Conservation (phyloP, 805 yeast genomes). For the Candida namnaoensis region DNA sequence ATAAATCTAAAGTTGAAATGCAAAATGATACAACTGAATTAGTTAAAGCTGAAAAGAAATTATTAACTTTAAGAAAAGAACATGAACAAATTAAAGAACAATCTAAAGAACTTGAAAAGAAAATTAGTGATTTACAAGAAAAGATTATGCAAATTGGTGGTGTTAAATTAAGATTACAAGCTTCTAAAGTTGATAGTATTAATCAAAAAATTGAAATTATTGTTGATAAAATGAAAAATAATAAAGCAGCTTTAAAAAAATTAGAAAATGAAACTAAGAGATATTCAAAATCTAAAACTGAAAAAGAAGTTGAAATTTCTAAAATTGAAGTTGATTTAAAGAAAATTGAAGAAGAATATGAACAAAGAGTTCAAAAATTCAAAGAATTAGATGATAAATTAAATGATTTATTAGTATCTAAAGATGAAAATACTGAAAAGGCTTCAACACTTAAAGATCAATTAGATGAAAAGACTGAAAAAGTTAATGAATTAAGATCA, state of each 20-base stretch:
- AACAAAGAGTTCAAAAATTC: slow-evolving; percentile 15
- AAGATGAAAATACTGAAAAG: slow-evolving; percentile 30
- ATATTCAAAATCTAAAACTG: slow-evolving; percentile 35
- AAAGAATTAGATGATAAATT: slow-evolving; percentile 25
- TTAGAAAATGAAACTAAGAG: slow-evolving; percentile 56
- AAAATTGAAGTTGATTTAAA: slow-evolving; percentile 24
- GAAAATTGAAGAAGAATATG: slow-evolving; percentile 21
- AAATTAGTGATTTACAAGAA: slow-evolving; percentile 58
- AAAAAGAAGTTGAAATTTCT: slow-evolving; percentile 37
- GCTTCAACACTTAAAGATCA: slow-evolving; percentile 32
- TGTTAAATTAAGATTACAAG: slow-evolving; percentile 67
- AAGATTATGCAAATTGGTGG: slow-evolving; percentile 91
- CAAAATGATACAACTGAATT: slow-evolving; percentile 26
- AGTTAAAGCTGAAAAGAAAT: slow-evolving; percentile 23
- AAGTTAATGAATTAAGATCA: slow-evolving; percentile 50
- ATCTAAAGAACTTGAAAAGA: slow-evolving; percentile 44
- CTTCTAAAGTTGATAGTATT: slow-evolving; percentile 72
- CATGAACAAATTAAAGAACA: slow-evolving; percentile 37
- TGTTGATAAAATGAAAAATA: slow-evolving; percentile 46
- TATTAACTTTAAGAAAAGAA: slow-evolving; percentile 28
- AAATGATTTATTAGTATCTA: slow-evolving; percentile 16
- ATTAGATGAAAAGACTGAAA: slow-evolving; percentile 28
- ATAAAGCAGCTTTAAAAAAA: slow-evolving; percentile 48
- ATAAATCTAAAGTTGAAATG: slow-evolving; percentile 10
- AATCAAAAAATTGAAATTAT: slow-evolving; percentile 56